Evolutionary conservation across 306 rosid species (phyloP).

Genomic region (Pachyrhizus erosus): DNA sequence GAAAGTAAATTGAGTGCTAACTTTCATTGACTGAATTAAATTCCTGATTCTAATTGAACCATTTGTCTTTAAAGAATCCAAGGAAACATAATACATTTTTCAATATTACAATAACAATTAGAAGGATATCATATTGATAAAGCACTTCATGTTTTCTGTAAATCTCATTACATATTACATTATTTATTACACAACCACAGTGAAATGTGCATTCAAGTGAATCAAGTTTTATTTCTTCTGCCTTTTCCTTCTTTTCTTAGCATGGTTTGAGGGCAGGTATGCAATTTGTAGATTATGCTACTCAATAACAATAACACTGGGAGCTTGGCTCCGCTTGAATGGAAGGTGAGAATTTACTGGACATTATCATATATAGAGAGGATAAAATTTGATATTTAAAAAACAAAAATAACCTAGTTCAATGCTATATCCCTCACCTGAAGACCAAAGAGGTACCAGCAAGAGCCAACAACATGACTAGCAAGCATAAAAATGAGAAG

Average conservation of each 20-base stretch:
- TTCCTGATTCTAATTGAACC: neutral
- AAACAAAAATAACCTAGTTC: slow-evolving; percentile 8
- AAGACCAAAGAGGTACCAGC: slow-evolving; percentile 89
- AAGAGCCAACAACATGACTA: slow-evolving; percentile 77
- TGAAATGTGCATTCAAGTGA: slow-evolving; percentile 8
- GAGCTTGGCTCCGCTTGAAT: neutral
- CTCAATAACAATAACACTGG: neutral
- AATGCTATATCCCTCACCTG: slow-evolving; percentile 61
- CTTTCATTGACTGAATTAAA: neutral
- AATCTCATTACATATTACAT: neutral
- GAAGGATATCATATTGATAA: neutral
- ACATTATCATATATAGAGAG: neutral
- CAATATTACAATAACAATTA: neutral
- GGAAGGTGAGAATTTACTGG: slow-evolving; percentile 1
- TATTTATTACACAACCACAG: neutral
- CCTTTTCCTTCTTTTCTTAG: neutral
- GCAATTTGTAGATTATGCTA: slow-evolving; percentile 6
- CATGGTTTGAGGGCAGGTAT: neutral
- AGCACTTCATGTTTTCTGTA: neutral
- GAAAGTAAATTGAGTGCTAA: slow-evolving; percentile 14
- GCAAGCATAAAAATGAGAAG: slow-evolving; percentile 73
- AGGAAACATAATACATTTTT: slow-evolving; percentile 4
- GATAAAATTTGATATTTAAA: neutral
- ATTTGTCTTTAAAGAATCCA: slow-evolving; percentile 30
- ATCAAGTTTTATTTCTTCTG: slow-evolving; percentile 1